Conservation (phyloP, 2,329 filamentous ascomycete genomes). For the Huntiella omanensis region DNA sequence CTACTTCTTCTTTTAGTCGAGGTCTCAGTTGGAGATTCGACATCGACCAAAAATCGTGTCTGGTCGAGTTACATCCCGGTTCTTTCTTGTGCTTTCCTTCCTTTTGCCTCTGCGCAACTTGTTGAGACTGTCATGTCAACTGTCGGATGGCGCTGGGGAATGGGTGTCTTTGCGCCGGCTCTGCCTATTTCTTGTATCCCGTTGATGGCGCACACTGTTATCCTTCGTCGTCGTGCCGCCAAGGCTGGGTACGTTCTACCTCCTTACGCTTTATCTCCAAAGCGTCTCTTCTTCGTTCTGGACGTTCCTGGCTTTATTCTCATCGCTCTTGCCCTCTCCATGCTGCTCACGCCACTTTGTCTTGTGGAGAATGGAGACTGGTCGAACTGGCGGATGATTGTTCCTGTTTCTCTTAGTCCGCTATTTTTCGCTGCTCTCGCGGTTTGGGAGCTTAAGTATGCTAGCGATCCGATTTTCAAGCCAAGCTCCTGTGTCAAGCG, state of each 20-base stretch:
- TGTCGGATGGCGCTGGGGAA: conserved; percentile 38
- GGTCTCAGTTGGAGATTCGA: conserved; percentile 44
- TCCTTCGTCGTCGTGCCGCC: conserved; percentile 27
- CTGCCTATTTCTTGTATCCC: conserved; percentile 12
- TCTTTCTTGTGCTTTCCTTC: conserved; percentile 41
- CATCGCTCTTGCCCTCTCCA: too few species aligned
- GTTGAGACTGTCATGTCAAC: conserved; percentile 39
- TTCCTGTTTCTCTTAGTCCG: conserved; percentile 25
- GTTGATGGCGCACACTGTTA: conserved; percentile 15
- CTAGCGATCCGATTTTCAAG: conserved; percentile 31
- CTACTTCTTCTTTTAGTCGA: conserved; percentile 41
- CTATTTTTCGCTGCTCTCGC: conserved; percentile 31
- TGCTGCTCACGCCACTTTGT: too few species aligned
- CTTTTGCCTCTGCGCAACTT: conserved; percentile 43
- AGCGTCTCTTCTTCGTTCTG: conserved; percentile 25
- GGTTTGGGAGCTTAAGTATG: conserved; percentile 25
- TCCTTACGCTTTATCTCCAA: conserved; percentile 26
- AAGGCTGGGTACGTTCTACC: conserved; percentile 25
- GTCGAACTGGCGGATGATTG: conserved; percentile 20
- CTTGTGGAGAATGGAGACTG: too few species aligned
- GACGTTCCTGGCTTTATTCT: conserved; percentile 21
- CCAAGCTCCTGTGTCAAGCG: conserved; percentile 24
- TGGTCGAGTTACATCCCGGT: conserved; percentile 46
- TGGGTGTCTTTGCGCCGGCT: conserved; percentile 22
- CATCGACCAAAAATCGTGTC: conserved; percentile 41